Evolutionary conservation across 345 rosid species (phyloP), one percentile per base, ranked within the genome.

Genomic region (Eucalyptus sideroxylon): DNA sequence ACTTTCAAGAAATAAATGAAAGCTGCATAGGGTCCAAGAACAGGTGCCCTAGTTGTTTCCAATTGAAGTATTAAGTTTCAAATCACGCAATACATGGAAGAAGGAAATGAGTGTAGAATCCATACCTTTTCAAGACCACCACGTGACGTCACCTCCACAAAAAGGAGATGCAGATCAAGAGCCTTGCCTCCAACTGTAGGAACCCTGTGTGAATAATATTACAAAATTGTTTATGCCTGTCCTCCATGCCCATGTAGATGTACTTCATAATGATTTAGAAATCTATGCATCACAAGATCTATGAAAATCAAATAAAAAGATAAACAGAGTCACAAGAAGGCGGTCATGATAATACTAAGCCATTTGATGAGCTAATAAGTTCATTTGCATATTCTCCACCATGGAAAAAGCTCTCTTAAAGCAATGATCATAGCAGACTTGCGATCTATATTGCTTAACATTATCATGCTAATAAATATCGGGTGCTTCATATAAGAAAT

Each of bases 111-210:
- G 86, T 16, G 21, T 34, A 62, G 53, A 86, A 69, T 30, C 50
- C n/a, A 49, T 87, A 95, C 98, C 97, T 94, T 93, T 92, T 94
- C 95, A 26, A 97, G 91, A 90, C 99, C 99, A 90, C 99, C 99
- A 65, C 98, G 97, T 87, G 97, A 91, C 1, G 99, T 95, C 87
- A 98, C 99, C 94, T 97, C 97, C 82, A 95, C 91, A 90, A 98
- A 98, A 86, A 98, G 99, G 80, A 90, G 95, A 92, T 97, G 96
- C 89, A 98, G 93, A 92, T 98, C 98, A 47, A 97, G 96, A 90
- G 90, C 91, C 87, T 86, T 93, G 88, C 98, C 98, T 89, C 99
- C 99, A 17, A 98, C 98, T 16, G 95, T 95, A 83, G 98, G 99
- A 94, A 96, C 91, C 95, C 98, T 96, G 85, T 56, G 31, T 51